These are phyloP conservation scores for Epichloe baconii DNA, from an alignment of 2,329 filamentous ascomycete genomes.

Conservation along the genomic window DNA sequence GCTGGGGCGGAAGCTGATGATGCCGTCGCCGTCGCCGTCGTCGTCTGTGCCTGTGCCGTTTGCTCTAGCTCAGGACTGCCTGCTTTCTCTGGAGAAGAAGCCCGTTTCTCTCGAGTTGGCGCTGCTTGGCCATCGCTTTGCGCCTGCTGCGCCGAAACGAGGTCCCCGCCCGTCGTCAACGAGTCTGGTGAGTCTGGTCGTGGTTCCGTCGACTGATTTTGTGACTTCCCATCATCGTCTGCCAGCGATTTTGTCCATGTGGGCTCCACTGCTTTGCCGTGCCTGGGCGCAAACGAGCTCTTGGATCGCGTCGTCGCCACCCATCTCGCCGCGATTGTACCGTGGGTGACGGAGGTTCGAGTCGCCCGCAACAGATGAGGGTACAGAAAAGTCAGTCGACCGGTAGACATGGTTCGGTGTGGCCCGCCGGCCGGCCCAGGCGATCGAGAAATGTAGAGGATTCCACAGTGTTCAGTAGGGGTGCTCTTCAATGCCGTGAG, in stretches of 20 bases:
- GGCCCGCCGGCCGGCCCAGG: neutral
- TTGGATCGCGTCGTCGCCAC: conserved; percentile 25
- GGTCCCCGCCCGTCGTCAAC: neutral
- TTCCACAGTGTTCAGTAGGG: neutral
- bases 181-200: neutral
- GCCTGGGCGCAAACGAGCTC: conserved; percentile 38
- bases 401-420: conserved; percentile 17
- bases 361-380: conserved; percentile 49
- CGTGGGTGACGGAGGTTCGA: neutral
- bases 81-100: neutral
- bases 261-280: conserved; percentile 50
- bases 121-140: neutral
- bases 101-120: neutral
- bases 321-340: conserved; percentile 5
- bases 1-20: too few species aligned
- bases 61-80: neutral
- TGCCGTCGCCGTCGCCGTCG: neutral
- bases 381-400: conserved; percentile 54
- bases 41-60: neutral
- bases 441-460: neutral
- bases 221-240: neutral
- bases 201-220: conserved; percentile 8
- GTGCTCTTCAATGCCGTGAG: neutral
- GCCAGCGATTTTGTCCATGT: conserved; percentile 12
- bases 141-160: neutral